Percentiles rank a stretch among this genome's conserved stretches.
These are phyloP conservation scores for Volvox reticuliferus DNA, from an alignment of 139 green algal genomes.

Conservation along the genomic window DNA sequence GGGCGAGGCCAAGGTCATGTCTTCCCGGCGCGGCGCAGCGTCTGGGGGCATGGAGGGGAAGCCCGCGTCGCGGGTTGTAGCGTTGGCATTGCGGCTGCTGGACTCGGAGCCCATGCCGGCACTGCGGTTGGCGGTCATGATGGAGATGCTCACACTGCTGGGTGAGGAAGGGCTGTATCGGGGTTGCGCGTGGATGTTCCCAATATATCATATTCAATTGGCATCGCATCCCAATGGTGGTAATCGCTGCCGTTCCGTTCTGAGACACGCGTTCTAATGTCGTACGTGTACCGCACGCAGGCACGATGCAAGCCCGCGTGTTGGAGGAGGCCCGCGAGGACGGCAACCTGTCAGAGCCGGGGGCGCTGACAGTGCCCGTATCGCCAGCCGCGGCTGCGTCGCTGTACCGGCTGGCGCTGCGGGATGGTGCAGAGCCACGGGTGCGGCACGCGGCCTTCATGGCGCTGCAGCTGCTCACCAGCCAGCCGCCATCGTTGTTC, in stretches of 20 bases:
- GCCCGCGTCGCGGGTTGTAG: conserved; percentile 17
- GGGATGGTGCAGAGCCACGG: conserved; percentile 8
- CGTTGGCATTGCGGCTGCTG: conserved; percentile 36
- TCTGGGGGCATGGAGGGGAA: conserved; percentile 13
- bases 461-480: conserved; percentile 28
- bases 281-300: background rate
- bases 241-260: no score
- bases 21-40: background rate
- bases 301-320: conserved; percentile 31
- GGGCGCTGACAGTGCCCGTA: background rate
- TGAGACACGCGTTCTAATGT: no score
- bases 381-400: background rate
- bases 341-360: background rate
- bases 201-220: no score
- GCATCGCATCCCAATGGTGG: no score
- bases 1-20: conserved; percentile 33
- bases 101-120: background rate
- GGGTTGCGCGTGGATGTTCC: no score
- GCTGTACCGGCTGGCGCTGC: conserved; percentile 36
- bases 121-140: background rate
- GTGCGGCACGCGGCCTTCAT: conserved; percentile 33
- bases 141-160: conserved; percentile 27
- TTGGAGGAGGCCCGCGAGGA: conserved; percentile 28
- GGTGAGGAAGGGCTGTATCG: background rate
- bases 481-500: conserved; percentile 44